These are phyloP conservation scores for Teratosphaeria nubilosa DNA, from an alignment of 2,329 filamentous ascomycete genomes.

Conservation along the genomic window DNA sequence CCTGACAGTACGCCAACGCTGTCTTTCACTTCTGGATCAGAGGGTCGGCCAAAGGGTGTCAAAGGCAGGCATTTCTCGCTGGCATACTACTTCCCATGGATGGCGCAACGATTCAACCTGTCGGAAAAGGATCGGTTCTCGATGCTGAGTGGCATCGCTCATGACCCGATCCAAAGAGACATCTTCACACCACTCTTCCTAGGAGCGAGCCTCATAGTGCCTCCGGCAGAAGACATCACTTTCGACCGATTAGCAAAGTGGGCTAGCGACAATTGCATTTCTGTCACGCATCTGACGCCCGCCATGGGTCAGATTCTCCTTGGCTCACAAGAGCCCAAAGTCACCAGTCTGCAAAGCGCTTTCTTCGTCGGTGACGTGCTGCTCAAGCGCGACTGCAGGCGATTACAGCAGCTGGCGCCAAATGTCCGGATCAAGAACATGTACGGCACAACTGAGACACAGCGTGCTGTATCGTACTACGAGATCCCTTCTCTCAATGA, in stretches of 20 bases:
- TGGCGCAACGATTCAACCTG: conserved; percentile 72
- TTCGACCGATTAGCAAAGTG: conserved; percentile 82
- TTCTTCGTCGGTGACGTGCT: conserved; percentile 91
- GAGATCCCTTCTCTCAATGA: conserved; percentile 58
- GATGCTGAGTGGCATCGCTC: conserved; percentile 74
- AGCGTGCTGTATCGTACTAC: conserved; percentile 72
- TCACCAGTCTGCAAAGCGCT: conserved; percentile 53
- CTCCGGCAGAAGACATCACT: conserved; percentile 71
- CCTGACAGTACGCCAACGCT: conserved; percentile 76
- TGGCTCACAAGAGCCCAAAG: conserved; percentile 64
- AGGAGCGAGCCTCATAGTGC: conserved; percentile 68
- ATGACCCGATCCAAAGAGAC: conserved; percentile 56
- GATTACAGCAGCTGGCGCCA: conserved; percentile 63
- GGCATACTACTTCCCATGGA: conserved; percentile 85
- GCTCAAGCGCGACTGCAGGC: conserved; percentile 70
- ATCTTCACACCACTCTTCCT: conserved; percentile 88
- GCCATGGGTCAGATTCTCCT: conserved; percentile 94
- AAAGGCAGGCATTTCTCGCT: conserved; percentile 77
- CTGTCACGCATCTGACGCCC: conserved; percentile 80
- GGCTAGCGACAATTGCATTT: conserved; percentile 66
- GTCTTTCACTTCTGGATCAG: conserved; percentile 51
- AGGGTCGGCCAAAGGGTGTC: conserved; percentile 78
- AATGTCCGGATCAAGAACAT: conserved; percentile 73
- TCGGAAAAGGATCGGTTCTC: conserved; percentile 67
- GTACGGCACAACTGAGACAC: conserved; percentile 82